Base-by-base conservation (phyloP, 2,329 filamentous ascomycete species). In the Penicillium vulpinum region DNA sequence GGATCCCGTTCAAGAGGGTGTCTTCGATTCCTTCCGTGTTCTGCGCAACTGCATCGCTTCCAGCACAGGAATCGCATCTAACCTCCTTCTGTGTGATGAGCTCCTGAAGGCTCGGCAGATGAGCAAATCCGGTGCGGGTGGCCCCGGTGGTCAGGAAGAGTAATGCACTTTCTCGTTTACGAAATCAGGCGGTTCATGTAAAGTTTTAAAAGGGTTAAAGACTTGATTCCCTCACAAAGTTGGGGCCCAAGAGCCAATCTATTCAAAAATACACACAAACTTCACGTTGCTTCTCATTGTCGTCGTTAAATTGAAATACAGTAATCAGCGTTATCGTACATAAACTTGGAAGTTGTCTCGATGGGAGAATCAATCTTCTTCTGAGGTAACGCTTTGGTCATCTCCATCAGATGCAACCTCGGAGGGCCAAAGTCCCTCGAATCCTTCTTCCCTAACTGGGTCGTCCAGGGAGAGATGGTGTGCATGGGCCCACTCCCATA, bases 41-140 rank as follows among this genome's bases (percentile, higher is more conserved):
- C 77, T 99, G 68, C 85, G 94, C 66, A 97, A 97, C 80, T 92
- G 88, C 74, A 87, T 99, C 61, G 92, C 94, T 3, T 97, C 92
- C 33, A 94, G 92, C 75, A 89, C 93, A 26, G 91, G 94, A 62
- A 99, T 99, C 70, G 93, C 94, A 6, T 93, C 91, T 10, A 99
- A 99, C 79, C 81, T 99, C 63, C 81, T 99, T 64, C 84, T 99
- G 48, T 99, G 94, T 71, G 94, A 99, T 71, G 94, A 99, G 82
- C 84, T 99, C 81, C 82, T 99, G 69, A 99, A 99, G 83, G 94
- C 94, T 60, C 85, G 94, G 74, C 93, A 99, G 81, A 99, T 99
- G 94, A 88, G 75, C 52, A 74, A 72, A 63, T 67, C 72, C 49
- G 70, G 74, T 54, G 76, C 72, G 44, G 70, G 74, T 54, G 76